Conservation (phyloP, 108 stramenopile genomes). For the Conticribra guillardii region DNA sequence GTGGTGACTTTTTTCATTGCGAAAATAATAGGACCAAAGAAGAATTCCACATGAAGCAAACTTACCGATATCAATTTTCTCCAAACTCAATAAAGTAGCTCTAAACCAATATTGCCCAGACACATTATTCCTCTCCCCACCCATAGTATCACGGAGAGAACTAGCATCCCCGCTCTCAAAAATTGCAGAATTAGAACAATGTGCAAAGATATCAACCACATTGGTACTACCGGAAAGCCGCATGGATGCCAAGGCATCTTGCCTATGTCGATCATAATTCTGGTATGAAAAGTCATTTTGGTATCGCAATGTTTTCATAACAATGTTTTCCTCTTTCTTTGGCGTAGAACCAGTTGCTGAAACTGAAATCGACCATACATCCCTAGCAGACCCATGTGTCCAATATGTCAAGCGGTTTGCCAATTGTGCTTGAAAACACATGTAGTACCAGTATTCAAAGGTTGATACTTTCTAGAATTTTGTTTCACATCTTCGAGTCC, state of each 20-base stretch:
- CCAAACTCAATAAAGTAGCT: constrained; percentile 35
- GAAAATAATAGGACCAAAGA: not conserved
- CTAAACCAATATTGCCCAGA: too few species aligned
- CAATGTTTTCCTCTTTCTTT: constrained; percentile 35
- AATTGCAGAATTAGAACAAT: constrained; percentile 67
- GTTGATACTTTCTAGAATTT: constrained; percentile 48
- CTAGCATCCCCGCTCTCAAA: constrained; percentile 74
- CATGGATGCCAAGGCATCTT: constrained; percentile 70
- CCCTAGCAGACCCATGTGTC: constrained; percentile 72
- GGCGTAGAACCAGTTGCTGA: not conserved
- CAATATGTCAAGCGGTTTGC: constrained; percentile 53
- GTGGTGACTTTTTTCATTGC: not conserved
- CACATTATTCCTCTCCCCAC: constrained; percentile 32
- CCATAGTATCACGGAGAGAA: constrained; percentile 41
- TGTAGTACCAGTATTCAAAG: constrained; percentile 49
- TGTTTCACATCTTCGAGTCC: constrained; percentile 10
- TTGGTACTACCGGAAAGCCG: constrained; percentile 53
- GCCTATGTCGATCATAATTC: constrained; percentile 78
- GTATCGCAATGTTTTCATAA: constrained; percentile 66
- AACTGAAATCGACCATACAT: constrained; percentile 60
- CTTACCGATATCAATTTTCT: constrained; percentile 56
- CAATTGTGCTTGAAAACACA: constrained; percentile 70
- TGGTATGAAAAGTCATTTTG: constrained; percentile 60
- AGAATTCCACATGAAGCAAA: not conserved
- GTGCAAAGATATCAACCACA: constrained; percentile 72